phyloP scores from a whole-genome alignment of 306 rosid genomes.

The Pyrus bretschneideri region DNA sequence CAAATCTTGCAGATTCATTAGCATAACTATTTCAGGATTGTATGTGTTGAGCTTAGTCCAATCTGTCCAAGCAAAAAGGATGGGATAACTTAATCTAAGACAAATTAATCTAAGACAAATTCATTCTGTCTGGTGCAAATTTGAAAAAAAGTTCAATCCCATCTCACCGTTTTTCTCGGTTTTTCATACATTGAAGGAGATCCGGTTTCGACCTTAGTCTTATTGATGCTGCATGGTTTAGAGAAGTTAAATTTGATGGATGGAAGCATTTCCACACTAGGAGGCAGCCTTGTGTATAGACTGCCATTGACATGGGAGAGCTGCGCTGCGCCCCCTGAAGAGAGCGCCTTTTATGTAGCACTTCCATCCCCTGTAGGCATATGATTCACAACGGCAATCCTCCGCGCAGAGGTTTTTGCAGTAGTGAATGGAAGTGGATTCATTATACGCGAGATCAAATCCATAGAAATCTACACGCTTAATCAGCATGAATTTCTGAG shows the following conservation, averaged over 20 bases:
- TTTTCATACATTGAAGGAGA: not conserved
- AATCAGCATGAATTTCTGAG: conserved; percentile 21
- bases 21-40: too few species aligned
- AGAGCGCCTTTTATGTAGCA: conserved; percentile 34
- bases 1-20: too few species aligned
- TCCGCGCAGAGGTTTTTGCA: conserved; percentile 25
- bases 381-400: conserved; percentile 29
- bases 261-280: not conserved
- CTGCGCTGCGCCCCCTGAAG: conserved; percentile 25
- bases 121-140: too few species aligned
- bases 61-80: too few species aligned
- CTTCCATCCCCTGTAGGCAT: conserved; percentile 4
- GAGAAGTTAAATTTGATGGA: not conserved
- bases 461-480: conserved; percentile 38
- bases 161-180: not conserved
- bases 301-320: conserved; percentile 13
- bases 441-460: conserved; percentile 3
- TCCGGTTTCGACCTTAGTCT: not conserved
- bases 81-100: too few species aligned
- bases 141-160: not conserved
- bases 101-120: too few species aligned
- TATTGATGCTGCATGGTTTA: not conserved
- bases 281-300: conserved; percentile 25
- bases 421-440: conserved; percentile 7
- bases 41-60: too few species aligned